These are phyloP conservation scores for Ascochyta pisi DNA, from an alignment of 2,329 filamentous ascomycete species.

Conservation along the genomic window DNA sequence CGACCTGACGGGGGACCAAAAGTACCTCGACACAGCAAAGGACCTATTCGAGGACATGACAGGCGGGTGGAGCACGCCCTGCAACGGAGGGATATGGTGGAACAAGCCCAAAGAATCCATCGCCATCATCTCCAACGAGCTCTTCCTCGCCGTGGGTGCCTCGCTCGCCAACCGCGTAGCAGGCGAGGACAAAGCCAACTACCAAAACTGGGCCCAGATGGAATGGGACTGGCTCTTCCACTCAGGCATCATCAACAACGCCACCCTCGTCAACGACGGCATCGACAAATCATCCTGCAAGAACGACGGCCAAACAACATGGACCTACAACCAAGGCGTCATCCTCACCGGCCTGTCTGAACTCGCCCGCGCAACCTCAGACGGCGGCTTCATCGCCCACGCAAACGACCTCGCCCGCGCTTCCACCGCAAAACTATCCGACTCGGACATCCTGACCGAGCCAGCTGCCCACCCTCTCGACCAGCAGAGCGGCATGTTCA, in stretches of 20 bases:
- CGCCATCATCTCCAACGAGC: constrained; percentile 65
- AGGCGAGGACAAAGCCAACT: constrained; percentile 46
- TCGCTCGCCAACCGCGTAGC: constrained; percentile 60
- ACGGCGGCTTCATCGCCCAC: constrained; percentile 30
- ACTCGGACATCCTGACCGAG: constrained; percentile 46
- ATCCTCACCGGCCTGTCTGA: constrained; percentile 64
- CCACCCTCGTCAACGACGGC: constrained; percentile 63
- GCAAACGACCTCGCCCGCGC: constrained; percentile 40
- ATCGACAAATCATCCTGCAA: constrained; percentile 56
- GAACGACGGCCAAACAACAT: constrained; percentile 61
- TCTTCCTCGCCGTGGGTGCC: constrained; percentile 62
- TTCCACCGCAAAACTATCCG: constrained; percentile 33
- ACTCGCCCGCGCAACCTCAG: constrained; percentile 55
- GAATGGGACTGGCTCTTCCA: constrained; percentile 62
- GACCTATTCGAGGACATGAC: constrained; percentile 65
- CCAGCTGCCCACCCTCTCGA: constrained; percentile 31
- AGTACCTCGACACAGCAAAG: constrained; percentile 63
- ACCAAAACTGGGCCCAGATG: constrained; percentile 58
- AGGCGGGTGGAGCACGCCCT: constrained; percentile 57
- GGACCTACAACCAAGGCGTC: constrained; percentile 66
- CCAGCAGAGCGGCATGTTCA: constrained; percentile 44
- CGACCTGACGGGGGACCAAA: constrained; percentile 60
- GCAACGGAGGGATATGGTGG: constrained; percentile 63
- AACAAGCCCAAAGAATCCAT: constrained; percentile 61
- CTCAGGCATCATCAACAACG: constrained; percentile 59